These are phyloP conservation scores for Cryphonectria nitschkei DNA, from an alignment of 2,329 filamentous ascomycete species.

Conservation along the genomic window DNA sequence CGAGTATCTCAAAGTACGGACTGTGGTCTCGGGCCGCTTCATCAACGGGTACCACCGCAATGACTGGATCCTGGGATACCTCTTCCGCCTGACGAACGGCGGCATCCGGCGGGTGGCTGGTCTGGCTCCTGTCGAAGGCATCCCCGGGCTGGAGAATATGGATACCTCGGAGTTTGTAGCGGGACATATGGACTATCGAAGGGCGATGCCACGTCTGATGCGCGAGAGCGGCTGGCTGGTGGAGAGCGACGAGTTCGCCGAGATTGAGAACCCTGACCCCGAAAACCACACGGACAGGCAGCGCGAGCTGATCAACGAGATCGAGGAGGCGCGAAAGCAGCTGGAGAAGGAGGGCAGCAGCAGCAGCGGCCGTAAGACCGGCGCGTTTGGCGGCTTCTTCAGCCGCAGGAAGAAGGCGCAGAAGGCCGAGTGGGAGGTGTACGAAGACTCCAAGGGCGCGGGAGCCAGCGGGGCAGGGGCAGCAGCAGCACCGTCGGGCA, in stretches of 20 bases:
- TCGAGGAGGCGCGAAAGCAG: conserved; percentile 89
- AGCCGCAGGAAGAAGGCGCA: conserved; percentile 78
- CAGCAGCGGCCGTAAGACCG: conserved; percentile 40
- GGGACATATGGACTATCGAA: conserved; percentile 96
- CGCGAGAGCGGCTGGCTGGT: conserved; percentile 89
- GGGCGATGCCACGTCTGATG: conserved; percentile 85
- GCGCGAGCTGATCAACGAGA: conserved; percentile 92
- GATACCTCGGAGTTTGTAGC: conserved; percentile 84
- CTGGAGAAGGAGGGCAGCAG: conserved; percentile 77
- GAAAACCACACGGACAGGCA: conserved; percentile 89
- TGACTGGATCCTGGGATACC: conserved; percentile 96
- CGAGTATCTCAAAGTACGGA: conserved; percentile 79
- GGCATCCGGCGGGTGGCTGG: conserved; percentile 89
- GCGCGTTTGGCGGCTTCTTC: conserved; percentile 71
- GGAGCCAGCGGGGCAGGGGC: conserved; percentile 32
- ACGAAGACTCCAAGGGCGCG: conserved; percentile 28
- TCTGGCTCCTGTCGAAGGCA: conserved; percentile 72
- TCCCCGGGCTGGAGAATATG: conserved; percentile 86
- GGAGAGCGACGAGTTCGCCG: conserved; percentile 89
- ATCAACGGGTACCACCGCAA: conserved; percentile 93
- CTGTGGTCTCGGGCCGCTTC: conserved; percentile 89
- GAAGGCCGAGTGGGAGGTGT: conserved; percentile 53
- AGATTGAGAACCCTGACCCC: conserved; percentile 96
- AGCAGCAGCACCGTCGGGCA: conserved; percentile 33
- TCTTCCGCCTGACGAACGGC: conserved; percentile 92